Conservation (phyloP, 2,329 filamentous ascomycete species). For the Orbilia ellipsospora region DNA sequence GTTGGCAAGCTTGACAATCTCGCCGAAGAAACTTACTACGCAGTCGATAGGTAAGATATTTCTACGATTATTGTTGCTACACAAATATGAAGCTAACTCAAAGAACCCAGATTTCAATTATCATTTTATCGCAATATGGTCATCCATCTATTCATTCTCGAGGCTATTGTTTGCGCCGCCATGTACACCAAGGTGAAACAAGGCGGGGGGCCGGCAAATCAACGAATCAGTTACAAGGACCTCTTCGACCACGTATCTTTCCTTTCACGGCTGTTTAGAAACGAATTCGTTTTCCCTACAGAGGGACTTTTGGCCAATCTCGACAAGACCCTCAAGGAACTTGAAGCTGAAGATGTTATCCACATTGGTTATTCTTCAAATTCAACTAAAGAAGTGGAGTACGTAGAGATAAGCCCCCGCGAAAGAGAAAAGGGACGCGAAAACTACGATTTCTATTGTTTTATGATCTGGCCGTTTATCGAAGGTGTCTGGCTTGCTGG, state of each 20-base stretch:
- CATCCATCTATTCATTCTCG: constrained; percentile 95
- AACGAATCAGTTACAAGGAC: constrained; percentile 79
- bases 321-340: constrained; percentile 78
- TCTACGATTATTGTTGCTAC: constrained; percentile 17
- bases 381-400: constrained; percentile 69
- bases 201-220: constrained; percentile 83
- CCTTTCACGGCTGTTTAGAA: constrained; percentile 90
- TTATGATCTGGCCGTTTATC: constrained; percentile 97
- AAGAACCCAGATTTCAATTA: constrained; percentile 75
- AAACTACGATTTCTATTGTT: constrained; percentile 99
- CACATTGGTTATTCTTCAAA: constrained; percentile 68
- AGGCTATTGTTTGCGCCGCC: constrained; percentile 86
- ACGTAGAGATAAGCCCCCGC: constrained; percentile 77
- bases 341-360: constrained; percentile 83
- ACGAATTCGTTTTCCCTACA: constrained; percentile 95
- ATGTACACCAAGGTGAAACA: constrained; percentile 92
- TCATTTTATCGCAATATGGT: constrained; percentile 99
- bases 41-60: constrained; percentile 75
- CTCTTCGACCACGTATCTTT: constrained; percentile 85
- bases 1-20: constrained; percentile 82
- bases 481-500: constrained; percentile 93
- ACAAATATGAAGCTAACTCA: constrained; percentile 57
- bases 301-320: constrained; percentile 85
- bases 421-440: constrained; percentile 85
- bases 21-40: constrained; percentile 91